Conservation (phyloP, 352 stramenopile species). For the Pythium folliculosum region DNA sequence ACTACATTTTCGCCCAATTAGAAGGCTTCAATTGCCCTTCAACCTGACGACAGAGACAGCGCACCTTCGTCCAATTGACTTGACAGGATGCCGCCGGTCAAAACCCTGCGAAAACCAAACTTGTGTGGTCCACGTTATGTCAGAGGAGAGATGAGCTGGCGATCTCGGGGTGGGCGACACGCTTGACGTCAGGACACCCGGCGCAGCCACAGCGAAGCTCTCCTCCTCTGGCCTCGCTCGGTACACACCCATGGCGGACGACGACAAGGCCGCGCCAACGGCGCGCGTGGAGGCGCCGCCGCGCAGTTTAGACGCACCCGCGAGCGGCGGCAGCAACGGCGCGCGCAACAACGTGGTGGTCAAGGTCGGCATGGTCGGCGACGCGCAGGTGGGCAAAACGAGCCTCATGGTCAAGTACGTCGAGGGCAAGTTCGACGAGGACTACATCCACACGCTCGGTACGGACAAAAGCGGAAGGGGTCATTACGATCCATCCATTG, state of each 20-base stretch:
- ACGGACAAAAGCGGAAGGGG: conserved; percentile 2
- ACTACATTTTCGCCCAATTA: not conserved
- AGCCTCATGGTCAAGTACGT: conserved; percentile 97
- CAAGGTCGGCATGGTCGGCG: conserved; percentile 94
- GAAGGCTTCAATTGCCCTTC: not conserved
- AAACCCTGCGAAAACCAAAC: not conserved
- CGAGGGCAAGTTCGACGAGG: conserved; percentile 95
- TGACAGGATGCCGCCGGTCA: conserved; percentile 7
- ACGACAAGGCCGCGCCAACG: conserved; percentile 19
- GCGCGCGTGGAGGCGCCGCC: conserved; percentile 24
- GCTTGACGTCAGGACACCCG: not conserved
- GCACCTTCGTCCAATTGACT: conserved; percentile 1
- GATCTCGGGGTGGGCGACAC: conserved; percentile 1
- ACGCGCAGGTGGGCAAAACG: conserved; percentile 94
- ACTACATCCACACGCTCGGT: conserved; percentile 96
- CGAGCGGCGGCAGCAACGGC: conserved; percentile 32
- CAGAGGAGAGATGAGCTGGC: not conserved
- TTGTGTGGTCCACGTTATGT: conserved; percentile 12
- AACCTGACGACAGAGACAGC: conserved; percentile 12
- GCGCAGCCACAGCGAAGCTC: not conserved
- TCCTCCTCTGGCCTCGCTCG: no score
- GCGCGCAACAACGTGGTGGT: conserved; percentile 87
- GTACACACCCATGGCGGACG: conserved; percentile 22
- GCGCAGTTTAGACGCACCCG: conserved; percentile 27
- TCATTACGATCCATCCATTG: no score